Conservation (phyloP, 805 yeast species). For the Candida sakaeoensis region DNA sequence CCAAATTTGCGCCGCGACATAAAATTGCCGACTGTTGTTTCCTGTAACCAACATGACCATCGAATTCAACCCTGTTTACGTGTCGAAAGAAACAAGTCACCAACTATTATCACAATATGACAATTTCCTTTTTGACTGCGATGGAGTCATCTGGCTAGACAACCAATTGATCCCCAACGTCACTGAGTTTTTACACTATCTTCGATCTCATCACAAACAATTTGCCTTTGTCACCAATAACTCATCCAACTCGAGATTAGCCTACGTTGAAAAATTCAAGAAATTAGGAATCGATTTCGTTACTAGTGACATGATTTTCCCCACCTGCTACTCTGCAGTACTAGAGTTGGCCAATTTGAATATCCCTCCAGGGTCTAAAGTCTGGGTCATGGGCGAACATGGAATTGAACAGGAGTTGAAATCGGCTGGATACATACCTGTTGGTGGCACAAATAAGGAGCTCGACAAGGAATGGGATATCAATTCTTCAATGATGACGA, state of each 20-base stretch:
- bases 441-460: constrained; percentile 31
- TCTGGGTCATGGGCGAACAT: constrained; percentile 39
- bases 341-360: constrained; percentile 20
- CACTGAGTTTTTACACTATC: constrained; percentile 19
- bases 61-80: constrained; percentile 8
- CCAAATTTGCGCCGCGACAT: too few relatives aligned
- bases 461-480: constrained; percentile 25
- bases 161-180: constrained; percentile 32
- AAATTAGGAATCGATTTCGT: constrained; percentile 27
- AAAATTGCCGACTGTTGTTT: too few relatives aligned
- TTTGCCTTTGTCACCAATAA: constrained; percentile 37
- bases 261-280: constrained; percentile 29
- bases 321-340: constrained; percentile 38
- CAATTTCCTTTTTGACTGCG: constrained; percentile 40
- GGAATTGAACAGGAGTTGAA: constrained; percentile 35
- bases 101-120: constrained; percentile 26
- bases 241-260: constrained; percentile 31
- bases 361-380: constrained; percentile 27
- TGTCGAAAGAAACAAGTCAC: constrained; percentile 16
- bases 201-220: constrained; percentile 22
- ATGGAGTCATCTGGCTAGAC: constrained; percentile 42
- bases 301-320: constrained; percentile 27
- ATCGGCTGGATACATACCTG: constrained; percentile 29
- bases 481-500: constrained; percentile 22
- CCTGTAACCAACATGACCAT: too few relatives aligned